Percentiles rank a stretch among this genome's conserved stretches.
Evolutionary conservation across 495 filamentous ascomycete species (phyloP).

Genomic region (Tuber calosporum): DNA sequence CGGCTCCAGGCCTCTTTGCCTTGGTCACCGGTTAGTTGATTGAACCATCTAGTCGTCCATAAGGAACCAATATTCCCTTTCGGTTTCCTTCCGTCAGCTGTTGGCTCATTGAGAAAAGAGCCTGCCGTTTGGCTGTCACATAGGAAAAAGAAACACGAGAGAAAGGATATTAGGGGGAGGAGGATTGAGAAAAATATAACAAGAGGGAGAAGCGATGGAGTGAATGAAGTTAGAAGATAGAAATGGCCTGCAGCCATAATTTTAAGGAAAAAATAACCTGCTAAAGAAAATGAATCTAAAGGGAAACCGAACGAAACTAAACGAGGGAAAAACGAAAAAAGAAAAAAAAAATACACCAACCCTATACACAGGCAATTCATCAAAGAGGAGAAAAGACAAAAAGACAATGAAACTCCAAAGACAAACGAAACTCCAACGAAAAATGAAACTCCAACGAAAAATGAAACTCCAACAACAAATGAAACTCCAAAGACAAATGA

Average conservation of each 20-base stretch:
- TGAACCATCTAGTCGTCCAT: slow-evolving; percentile 33
- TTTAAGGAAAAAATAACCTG: slow-evolving; percentile 4
- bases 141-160: slow-evolving; percentile 5
- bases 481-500: too few relatives aligned
- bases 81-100: not conserved
- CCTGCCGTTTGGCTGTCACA: not conserved
- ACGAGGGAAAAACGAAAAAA: slow-evolving; percentile 15
- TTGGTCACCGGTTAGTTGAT: slow-evolving; percentile 29
- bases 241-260: slow-evolving; percentile 13
- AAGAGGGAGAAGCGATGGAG: slow-evolving; percentile 12
- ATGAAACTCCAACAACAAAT: too few relatives aligned
- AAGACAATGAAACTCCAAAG: slow-evolving; percentile 10
- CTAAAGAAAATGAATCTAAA: slow-evolving; percentile 13
- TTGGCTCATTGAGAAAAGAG: not conserved
- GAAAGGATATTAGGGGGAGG: not conserved
- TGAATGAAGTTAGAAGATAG: slow-evolving; percentile 14
- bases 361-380: not conserved
- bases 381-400: slow-evolving; percentile 1
- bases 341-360: not conserved
- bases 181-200: slow-evolving; percentile 12
- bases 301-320: slow-evolving; percentile 19
- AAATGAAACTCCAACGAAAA: too few relatives aligned
- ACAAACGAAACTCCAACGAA: too few relatives aligned
- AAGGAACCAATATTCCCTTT: slow-evolving; percentile 37
- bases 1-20: slow-evolving; percentile 27